Conservation (phyloP, 2,329 filamentous ascomycete genomes). For the Penicillium aurantiogriseum region DNA sequence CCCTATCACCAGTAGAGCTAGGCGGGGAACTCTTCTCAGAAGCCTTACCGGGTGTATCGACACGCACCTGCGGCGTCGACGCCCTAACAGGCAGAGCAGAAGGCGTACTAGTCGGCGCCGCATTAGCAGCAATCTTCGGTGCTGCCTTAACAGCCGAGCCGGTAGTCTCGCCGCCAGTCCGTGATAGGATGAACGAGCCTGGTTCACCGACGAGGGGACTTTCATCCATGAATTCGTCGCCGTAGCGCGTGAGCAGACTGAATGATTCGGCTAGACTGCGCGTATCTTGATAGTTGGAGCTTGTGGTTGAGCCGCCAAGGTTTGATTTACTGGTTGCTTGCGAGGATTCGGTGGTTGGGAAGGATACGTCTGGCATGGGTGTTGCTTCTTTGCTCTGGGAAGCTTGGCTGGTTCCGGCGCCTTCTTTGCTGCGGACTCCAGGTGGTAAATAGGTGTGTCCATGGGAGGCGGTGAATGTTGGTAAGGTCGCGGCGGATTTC, state of each 20-base stretch:
- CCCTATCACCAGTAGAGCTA: constrained; percentile 38
- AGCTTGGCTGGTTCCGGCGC: constrained; percentile 27
- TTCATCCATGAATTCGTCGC: constrained; percentile 64
- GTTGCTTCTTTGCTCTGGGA: constrained; percentile 50
- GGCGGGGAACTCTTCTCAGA: constrained; percentile 34
- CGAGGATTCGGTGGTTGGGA: constrained; percentile 20
- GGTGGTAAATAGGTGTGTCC: constrained; percentile 61
- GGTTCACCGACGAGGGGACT: constrained; percentile 63
- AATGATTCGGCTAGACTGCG: constrained; percentile 50
- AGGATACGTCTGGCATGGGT: constrained; percentile 41
- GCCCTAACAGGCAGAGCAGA: constrained; percentile 15
- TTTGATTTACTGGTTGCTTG: constrained; percentile 26
- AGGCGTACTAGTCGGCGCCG: constrained; percentile 10
- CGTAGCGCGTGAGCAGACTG: constrained; percentile 52
- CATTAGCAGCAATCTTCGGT: constrained; percentile 9
- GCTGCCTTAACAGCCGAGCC: constrained; percentile 23
- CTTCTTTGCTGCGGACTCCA: constrained; percentile 41
- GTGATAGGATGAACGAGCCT: constrained; percentile 59
- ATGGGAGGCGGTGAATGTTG: constrained; percentile 57
- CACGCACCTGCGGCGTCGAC: constrained; percentile 35
- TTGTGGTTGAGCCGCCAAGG: constrained; percentile 25
- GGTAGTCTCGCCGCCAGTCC: constrained; percentile 33
- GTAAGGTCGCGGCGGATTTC: constrained; percentile 53
- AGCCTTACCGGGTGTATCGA: constrained; percentile 33
- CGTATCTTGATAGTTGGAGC: constrained; percentile 35